Conservation (phyloP, 2,329 filamentous ascomycete species). For the Aschersonia sp. region DNA sequence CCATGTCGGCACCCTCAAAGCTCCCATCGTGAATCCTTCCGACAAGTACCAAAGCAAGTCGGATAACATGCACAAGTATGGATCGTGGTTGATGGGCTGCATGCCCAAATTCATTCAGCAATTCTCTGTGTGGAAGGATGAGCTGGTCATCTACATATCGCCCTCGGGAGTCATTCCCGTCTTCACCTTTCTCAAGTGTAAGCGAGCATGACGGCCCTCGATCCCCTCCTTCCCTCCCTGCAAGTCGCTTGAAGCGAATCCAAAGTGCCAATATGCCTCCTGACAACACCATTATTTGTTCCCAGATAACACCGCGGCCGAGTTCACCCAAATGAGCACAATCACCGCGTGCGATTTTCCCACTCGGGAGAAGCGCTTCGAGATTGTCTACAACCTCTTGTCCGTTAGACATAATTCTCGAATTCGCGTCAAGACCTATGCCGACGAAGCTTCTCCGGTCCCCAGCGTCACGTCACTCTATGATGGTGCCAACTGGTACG, state of each 20-base stretch:
- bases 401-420: slow-evolving; percentile 92
- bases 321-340: slow-evolving; percentile 86
- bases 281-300: background rate
- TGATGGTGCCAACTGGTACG: slow-evolving; percentile 97
- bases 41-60: slow-evolving; percentile 86
- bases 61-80: slow-evolving; percentile 82
- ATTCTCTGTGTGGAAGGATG: slow-evolving; percentile 99
- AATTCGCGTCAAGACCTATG: slow-evolving; percentile 96
- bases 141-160: slow-evolving; percentile 85
- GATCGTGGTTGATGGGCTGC: slow-evolving; percentile 91
- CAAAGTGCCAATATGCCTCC: background rate
- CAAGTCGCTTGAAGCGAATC: no score
- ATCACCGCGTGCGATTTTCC: slow-evolving; percentile 95
- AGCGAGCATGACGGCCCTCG: slow-evolving; percentile 4
- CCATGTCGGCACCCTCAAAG: slow-evolving; percentile 50
- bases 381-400: slow-evolving; percentile 94
- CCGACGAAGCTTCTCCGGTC: slow-evolving; percentile 87
- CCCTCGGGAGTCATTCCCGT: slow-evolving; percentile 81
- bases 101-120: slow-evolving; percentile 97
- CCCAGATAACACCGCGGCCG: slow-evolving; percentile 82
- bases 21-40: slow-evolving; percentile 73
- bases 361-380: slow-evolving; percentile 87
- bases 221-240: background rate
- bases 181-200: slow-evolving; percentile 82
- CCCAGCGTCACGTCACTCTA: slow-evolving; percentile 77